These are phyloP conservation scores for Nicotiana rustica DNA, from an alignment of 305 asterid species.

Conservation along the genomic window DNA sequence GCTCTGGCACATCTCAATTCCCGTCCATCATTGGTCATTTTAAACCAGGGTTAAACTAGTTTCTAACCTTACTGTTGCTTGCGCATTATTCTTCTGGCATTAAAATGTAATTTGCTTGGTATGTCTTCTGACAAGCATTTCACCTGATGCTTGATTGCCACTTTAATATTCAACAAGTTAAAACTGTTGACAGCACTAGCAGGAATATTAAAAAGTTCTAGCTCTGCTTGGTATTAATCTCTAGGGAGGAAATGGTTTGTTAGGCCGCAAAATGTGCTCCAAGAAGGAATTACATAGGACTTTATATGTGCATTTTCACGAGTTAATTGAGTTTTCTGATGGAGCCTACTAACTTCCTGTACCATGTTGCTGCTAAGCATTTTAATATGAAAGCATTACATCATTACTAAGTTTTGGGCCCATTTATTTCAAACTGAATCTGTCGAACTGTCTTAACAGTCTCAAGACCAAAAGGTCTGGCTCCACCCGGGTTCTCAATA, in stretches of 20 bases:
- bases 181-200: not conserved
- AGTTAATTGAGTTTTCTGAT: not conserved
- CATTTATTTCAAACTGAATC: constrained; percentile 8
- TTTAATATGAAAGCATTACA: not conserved
- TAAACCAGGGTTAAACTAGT: not conserved
- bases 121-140: constrained; percentile 1
- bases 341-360: not conserved
- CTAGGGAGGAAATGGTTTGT: not conserved
- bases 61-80: constrained; percentile 20
- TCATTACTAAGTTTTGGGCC: constrained; percentile 1
- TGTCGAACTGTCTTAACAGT: constrained; percentile 47
- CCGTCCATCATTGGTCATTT: not conserved
- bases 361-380: not conserved
- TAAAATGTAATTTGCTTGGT: constrained; percentile 13
- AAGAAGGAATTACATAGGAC: not conserved
- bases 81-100: not conserved
- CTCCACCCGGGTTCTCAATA: constrained; percentile 81
- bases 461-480: constrained; percentile 63
- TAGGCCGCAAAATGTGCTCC: not conserved
- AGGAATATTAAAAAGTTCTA: not conserved
- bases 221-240: constrained; percentile 14
- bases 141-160: not conserved
- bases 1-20: not conserved
- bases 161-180: not conserved
- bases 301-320: constrained; percentile 22